phyloP scores from a whole-genome alignment of 164 flowering plant genomes.

The Chimonanthus praecox region DNA sequence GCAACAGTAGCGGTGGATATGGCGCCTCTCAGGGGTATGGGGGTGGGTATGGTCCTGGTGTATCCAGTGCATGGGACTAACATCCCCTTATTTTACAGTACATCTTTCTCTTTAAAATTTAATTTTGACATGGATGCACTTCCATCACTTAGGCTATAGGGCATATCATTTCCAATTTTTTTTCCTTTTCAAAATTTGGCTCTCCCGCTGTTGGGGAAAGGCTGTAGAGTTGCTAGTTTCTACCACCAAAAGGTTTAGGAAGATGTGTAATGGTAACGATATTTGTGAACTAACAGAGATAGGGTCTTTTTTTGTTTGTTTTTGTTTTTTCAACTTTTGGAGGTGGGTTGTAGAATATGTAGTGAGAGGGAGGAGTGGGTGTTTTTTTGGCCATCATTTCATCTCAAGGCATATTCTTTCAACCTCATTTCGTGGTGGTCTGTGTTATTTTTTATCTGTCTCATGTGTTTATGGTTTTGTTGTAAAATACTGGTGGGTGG shows the following conservation, averaged over 20 bases:
- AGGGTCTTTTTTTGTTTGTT: constrained; percentile 7
- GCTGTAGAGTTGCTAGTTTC: constrained; percentile 4
- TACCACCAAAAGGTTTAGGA: neutral
- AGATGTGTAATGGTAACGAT: constrained; percentile 14
- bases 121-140: constrained; percentile 18
- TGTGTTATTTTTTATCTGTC: neutral
- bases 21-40: constrained; percentile 31
- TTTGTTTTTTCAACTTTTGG: constrained; percentile 6
- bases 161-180: neutral
- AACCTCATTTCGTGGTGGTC: constrained; percentile 8
- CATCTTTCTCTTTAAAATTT: constrained; percentile 8
- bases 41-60: constrained; percentile 33
- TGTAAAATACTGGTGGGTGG: constrained; percentile 14
- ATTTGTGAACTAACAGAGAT: constrained; percentile 19
- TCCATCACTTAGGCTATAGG: neutral
- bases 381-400: constrained; percentile 13
- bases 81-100: neutral
- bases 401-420: constrained; percentile 13
- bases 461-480: neutral
- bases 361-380: constrained; percentile 4
- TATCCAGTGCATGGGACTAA: constrained; percentile 63
- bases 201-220: neutral
- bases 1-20: constrained; percentile 28
- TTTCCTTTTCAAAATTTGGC: neutral
- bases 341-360: constrained; percentile 19